Evolutionary conservation across 108 stramenopile genomes (phyloP).

Genomic region (Skeletonema menzelii): DNA sequence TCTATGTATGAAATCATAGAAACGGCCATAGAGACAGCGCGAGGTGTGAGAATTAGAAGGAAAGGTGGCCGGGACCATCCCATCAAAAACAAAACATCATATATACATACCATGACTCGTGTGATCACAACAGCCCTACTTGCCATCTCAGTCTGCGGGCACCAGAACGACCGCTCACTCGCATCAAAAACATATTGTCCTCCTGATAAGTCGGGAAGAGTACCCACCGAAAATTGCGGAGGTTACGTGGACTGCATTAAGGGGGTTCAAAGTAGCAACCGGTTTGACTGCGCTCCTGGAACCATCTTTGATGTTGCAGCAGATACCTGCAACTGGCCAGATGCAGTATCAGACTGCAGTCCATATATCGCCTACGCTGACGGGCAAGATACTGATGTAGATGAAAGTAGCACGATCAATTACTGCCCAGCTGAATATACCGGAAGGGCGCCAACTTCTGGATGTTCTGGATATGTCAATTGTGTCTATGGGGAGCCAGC

Average conservation of each 20-base stretch:
- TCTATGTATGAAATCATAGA: too few species aligned
- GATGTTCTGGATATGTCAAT: slow-evolving; percentile 15
- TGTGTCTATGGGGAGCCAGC: slow-evolving; percentile 2
- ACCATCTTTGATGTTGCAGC: slow-evolving; percentile 13
- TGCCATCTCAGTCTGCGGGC: not conserved
- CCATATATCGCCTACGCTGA: not conserved
- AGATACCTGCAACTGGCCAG: slow-evolving; percentile 31
- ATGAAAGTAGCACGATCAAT: not conserved
- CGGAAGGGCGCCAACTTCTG: slow-evolving; percentile 8
- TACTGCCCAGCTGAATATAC: slow-evolving; percentile 24
- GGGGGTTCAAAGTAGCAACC: not conserved
- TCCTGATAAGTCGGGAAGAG: slow-evolving; percentile 1
- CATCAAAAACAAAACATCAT: too few species aligned
- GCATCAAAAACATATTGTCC: slow-evolving; percentile 12
- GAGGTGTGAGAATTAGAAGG: too few species aligned
- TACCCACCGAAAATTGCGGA: slow-evolving; percentile 11
- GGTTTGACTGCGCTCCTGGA: slow-evolving; percentile 4
- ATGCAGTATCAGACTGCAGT: not conserved
- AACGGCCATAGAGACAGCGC: too few species aligned
- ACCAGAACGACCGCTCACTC: not conserved
- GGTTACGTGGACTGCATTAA: slow-evolving; percentile 31
- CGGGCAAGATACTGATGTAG: not conserved
- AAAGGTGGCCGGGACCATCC: too few species aligned
- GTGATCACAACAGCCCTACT: not conserved
- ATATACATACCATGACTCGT: not conserved